Conservation (phyloP, 2,329 filamentous ascomycete genomes). For the Aaosphaeria arxii region DNA sequence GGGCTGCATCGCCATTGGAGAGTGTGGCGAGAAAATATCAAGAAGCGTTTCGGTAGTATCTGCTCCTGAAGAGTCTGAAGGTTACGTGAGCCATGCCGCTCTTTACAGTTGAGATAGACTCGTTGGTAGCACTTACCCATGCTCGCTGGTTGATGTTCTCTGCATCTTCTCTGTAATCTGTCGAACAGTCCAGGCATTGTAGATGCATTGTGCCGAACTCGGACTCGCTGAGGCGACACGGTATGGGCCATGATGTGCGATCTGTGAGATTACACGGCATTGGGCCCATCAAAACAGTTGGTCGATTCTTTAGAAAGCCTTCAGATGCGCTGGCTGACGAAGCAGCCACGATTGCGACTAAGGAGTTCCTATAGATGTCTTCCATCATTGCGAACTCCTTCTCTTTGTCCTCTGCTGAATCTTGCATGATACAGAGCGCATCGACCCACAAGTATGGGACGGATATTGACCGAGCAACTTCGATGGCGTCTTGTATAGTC, state of each 20-base stretch:
- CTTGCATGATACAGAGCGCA: conserved; percentile 5
- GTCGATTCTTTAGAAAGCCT: not conserved
- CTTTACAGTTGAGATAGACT: too few species aligned
- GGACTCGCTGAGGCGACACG: not conserved
- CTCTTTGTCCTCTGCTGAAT: conserved; percentile 2
- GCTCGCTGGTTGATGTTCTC: not conserved
- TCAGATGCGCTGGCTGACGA: not conserved
- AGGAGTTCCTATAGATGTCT: not conserved
- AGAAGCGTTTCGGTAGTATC: not conserved
- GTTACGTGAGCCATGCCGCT: too few species aligned
- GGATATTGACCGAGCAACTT: not conserved
- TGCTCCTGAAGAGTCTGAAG: not conserved
- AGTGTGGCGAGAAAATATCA: not conserved
- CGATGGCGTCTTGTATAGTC: conserved; percentile 1
- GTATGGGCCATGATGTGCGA: not conserved
- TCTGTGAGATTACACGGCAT: not conserved
- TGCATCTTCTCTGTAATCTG: not conserved
- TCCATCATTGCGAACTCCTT: conserved; percentile 2
- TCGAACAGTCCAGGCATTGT: not conserved
- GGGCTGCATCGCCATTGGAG: not conserved
- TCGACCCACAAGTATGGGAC: conserved; percentile 6
- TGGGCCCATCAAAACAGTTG: not conserved
- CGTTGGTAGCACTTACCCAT: not conserved
- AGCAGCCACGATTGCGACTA: conserved; percentile 1
- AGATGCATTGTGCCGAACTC: conserved; percentile 1